Evolutionary conservation across 164 flowering plant species (phyloP).

Genomic region (Nymphaea thermarum): DNA sequence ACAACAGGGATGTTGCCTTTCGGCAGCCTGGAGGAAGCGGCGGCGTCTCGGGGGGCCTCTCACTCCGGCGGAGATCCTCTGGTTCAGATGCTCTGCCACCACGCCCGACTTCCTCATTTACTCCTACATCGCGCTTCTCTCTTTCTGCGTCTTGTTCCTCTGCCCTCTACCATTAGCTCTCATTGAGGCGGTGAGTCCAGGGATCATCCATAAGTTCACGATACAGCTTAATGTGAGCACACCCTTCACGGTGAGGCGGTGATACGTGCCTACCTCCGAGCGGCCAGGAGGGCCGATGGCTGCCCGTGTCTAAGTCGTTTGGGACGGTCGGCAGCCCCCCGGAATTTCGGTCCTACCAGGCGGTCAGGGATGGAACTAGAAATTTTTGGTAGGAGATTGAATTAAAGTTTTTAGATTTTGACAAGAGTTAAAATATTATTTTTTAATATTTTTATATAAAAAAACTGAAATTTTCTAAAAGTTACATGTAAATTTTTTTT

Average conservation of each 20-base stretch:
- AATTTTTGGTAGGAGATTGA: too few species aligned
- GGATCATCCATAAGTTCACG: slow-evolving; percentile 38
- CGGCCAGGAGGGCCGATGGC: slow-evolving; percentile 58
- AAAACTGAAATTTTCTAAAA: too few species aligned
- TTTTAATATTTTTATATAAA: too few species aligned
- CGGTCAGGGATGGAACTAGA: too few species aligned
- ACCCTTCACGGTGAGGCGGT: slow-evolving; percentile 22
- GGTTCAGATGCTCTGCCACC: slow-evolving; percentile 65
- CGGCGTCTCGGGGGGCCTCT: slow-evolving; percentile 41
- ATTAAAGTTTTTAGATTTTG: too few species aligned
- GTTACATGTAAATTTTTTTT: too few species aligned
- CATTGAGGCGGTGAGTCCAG: slow-evolving; percentile 26
- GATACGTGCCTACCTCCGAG: too few species aligned
- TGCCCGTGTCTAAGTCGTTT: slow-evolving; percentile 48
- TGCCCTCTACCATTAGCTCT: slow-evolving; percentile 54
- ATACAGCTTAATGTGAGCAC: slow-evolving; percentile 67
- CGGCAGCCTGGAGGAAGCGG: slow-evolving; percentile 41
- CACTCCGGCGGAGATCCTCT: slow-evolving; percentile 52
- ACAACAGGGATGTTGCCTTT: slow-evolving; percentile 71
- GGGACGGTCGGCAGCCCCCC: too few species aligned
- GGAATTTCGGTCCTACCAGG: slow-evolving; percentile 62
- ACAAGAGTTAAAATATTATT: too few species aligned
- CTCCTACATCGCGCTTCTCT: slow-evolving; percentile 63
- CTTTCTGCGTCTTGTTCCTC: slow-evolving; percentile 50
- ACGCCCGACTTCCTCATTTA: slow-evolving; percentile 61